Base-by-base conservation (phyloP, 2,329 filamentous ascomycete genomes). In the Colletotrichum brevisporum region DNA sequence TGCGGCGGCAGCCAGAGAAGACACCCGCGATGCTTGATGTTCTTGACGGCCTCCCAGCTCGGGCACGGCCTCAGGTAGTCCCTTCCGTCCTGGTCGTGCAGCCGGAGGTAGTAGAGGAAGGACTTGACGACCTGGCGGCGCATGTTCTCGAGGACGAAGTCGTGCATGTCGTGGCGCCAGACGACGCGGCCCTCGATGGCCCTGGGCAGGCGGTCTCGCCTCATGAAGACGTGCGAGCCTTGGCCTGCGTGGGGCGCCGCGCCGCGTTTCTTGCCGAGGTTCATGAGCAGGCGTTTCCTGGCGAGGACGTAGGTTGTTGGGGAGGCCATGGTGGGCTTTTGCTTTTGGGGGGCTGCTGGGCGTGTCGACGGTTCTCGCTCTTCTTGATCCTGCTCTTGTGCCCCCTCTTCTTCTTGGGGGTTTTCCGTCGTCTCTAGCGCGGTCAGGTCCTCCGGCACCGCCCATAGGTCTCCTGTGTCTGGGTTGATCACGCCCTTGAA, bases 401-500 rank as follows among this genome's bases (percentile, higher is more conserved):
- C 47, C 47, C 4, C 50, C 12, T 27, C 50, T n/a, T 52, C 12
- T 6, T 27, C 8, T 27, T 16, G 13, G 5, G 5, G 2, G 50
- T n/a, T 31, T 52, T 26, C 43, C 16, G 13, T 12, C 10, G 43
- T 41, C 24, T 18, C 43, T 41, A 27, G 12, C 9, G 53, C 21
- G 10, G 52, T 68, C 39, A 50, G 55, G 13, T 63, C 67, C 9
- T 78, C 81, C 0, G 90, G 90, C 16, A 89, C 81, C 76, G 85
- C 88, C 88, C 88, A 92, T 0, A 85, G 81, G 2, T 80, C 73
- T 0, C 78, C 75, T 0, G 86, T 88, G 10, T 83, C 79, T 0
- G 90, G 90, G 63, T 92, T 85, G 1, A 80, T 75, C 13, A 89
- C 80, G 2, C 89, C 74, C 31, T 85, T 83, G 69, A 94, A 90